Conservation (phyloP, 495 filamentous ascomycete genomes). For the Entonaema liquescens region DNA sequence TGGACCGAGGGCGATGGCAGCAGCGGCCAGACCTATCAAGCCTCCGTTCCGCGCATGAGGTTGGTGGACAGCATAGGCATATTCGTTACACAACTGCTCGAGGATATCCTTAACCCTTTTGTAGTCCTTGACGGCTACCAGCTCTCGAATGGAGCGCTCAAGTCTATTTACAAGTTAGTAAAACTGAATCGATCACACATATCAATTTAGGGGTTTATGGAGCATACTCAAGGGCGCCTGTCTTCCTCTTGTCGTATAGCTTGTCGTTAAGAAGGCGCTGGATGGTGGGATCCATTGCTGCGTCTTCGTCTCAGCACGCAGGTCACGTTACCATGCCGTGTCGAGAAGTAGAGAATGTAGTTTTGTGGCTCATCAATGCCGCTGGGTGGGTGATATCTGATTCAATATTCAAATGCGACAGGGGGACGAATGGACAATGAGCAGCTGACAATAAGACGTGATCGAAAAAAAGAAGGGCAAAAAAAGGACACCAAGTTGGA, state of each 20-base stretch:
- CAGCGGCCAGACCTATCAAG: conserved; percentile 93
- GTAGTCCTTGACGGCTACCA: conserved; percentile 76
- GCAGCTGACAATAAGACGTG: background rate
- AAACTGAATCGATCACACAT: conserved; percentile 30
- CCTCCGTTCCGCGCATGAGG: conserved; percentile 97
- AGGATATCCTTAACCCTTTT: conserved; percentile 84
- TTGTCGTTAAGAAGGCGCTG: conserved; percentile 95
- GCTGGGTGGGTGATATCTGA: background rate
- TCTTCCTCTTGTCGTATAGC: conserved; percentile 96
- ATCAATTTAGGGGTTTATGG: background rate
- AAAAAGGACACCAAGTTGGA: background rate
- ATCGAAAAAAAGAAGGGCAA: background rate
- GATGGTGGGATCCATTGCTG: conserved; percentile 83
- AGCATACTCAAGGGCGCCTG: conserved; percentile 94
- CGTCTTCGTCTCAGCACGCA: conserved; percentile 17
- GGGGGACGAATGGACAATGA: background rate
- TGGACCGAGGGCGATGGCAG: conserved; percentile 92
- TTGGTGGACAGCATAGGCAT: conserved; percentile 96
- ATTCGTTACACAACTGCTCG: conserved; percentile 95
- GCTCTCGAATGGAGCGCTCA: conserved; percentile 89
- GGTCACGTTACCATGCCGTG: conserved; percentile 27
- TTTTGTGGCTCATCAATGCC: conserved; percentile 1
- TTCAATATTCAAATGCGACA: background rate
- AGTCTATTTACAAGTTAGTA: conserved; percentile 67
- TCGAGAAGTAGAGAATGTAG: background rate